Conservation (phyloP, 495 filamentous ascomycete genomes). For the Bacidia rubella region DNA sequence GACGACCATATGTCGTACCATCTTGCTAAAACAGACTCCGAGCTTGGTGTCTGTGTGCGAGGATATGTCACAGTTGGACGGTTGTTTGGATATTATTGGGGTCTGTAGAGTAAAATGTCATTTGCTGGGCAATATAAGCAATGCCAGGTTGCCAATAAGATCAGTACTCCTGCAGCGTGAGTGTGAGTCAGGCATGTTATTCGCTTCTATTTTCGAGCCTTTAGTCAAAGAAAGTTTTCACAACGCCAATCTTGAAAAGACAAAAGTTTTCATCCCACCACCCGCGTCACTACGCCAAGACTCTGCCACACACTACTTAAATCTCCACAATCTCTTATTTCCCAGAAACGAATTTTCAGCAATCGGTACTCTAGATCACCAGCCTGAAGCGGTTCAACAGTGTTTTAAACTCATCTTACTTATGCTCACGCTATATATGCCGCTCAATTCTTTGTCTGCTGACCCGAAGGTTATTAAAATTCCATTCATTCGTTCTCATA, state of each 20-base stretch:
- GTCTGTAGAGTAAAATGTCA: not conserved
- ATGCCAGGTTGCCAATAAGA: not conserved
- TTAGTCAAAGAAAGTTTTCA: not conserved
- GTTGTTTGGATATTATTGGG: not conserved
- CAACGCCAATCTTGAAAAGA: not conserved
- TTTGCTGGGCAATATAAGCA: not conserved
- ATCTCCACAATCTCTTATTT: not conserved
- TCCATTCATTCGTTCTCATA: too few species aligned
- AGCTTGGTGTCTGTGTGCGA: not conserved
- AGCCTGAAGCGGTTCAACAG: too few species aligned
- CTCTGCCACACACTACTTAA: not conserved
- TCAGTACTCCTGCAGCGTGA: not conserved
- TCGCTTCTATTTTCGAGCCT: not conserved
- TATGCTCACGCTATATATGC: too few species aligned
- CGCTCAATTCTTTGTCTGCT: too few species aligned
- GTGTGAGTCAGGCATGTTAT: not conserved
- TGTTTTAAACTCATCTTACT: too few species aligned
- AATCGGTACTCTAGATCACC: too few species aligned
- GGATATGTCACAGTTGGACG: not conserved
- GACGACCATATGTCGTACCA: slow-evolving; percentile 95
- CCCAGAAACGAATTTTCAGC: not conserved
- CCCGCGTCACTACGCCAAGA: not conserved
- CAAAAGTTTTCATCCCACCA: not conserved
- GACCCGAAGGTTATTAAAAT: too few species aligned
- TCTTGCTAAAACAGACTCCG: slow-evolving; percentile 18